These are phyloP conservation scores for Brassica hybrid DNA, from an alignment of 441 rosid species.

Conservation along the genomic window DNA sequence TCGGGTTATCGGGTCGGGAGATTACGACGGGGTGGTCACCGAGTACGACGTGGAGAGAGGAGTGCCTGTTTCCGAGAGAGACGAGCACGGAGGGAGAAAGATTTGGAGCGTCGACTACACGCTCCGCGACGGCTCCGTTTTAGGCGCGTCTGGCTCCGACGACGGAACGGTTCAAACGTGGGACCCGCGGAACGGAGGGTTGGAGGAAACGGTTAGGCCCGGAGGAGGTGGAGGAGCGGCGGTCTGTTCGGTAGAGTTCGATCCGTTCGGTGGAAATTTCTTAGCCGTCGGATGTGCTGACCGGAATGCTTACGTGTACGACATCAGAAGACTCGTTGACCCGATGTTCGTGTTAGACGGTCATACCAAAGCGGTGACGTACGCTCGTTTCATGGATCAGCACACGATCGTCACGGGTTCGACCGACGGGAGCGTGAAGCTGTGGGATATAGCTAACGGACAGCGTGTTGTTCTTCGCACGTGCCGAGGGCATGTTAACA, in stretches of 20 bases:
- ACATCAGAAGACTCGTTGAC: slow-evolving; percentile 53
- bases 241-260: slow-evolving; percentile 77
- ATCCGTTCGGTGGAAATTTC: slow-evolving; percentile 56
- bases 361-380: slow-evolving; percentile 74
- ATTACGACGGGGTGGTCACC: slow-evolving; percentile 93
- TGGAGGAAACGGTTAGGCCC: slow-evolving; percentile 54
- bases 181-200: slow-evolving; percentile 69
- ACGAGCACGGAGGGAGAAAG: slow-evolving; percentile 91
- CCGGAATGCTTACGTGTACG: slow-evolving; percentile 68
- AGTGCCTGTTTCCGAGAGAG: slow-evolving; percentile 75
- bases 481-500: slow-evolving; percentile 71
- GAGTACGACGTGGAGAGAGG: slow-evolving; percentile 79
- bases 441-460: slow-evolving; percentile 52
- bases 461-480: slow-evolving; percentile 53
- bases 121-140: slow-evolving; percentile 42
- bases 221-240: slow-evolving; percentile 55
- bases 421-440: slow-evolving; percentile 74
- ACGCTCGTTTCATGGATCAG: slow-evolving; percentile 55
- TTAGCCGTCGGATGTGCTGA: slow-evolving; percentile 83
- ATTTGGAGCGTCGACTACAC: slow-evolving; percentile 92
- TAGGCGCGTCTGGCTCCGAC: slow-evolving; percentile 88
- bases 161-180: slow-evolving; percentile 91
- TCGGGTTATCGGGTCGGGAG: slow-evolving; percentile 75
- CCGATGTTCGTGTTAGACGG: slow-evolving; percentile 59
- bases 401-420: slow-evolving; percentile 59